Conservation (phyloP, 331 rosid species). For the Quercus lobata region DNA sequence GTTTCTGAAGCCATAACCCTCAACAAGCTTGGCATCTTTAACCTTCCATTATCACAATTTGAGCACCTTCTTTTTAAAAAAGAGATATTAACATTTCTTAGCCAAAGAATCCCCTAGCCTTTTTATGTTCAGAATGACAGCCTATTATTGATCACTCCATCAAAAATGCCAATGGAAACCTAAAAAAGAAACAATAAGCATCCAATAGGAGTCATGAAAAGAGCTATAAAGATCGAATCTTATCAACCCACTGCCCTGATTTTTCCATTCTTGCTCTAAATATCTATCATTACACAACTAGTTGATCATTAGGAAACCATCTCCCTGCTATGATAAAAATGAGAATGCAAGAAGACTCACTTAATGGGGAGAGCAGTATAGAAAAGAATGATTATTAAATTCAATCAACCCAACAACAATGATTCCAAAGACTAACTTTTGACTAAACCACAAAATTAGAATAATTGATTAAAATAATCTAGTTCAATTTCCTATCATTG, state of each 20-base stretch:
- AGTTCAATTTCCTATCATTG: constrained; percentile 24
- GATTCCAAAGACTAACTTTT: constrained; percentile 64
- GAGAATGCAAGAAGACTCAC: constrained; percentile 24
- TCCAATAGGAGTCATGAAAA: constrained; percentile 13
- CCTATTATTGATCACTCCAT: constrained; percentile 10
- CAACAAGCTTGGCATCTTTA: constrained; percentile 45
- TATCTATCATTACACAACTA: background rate
- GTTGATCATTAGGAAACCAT: constrained; percentile 16
- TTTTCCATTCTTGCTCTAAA: background rate
- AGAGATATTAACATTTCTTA: constrained; percentile 14
- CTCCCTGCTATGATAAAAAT: constrained; percentile 15
- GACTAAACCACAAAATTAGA: constrained; percentile 48
- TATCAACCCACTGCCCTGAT: constrained; percentile 9
- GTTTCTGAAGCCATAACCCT: constrained; percentile 25
- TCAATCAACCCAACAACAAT: constrained; percentile 49
- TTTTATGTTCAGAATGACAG: constrained; percentile 6
- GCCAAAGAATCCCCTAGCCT: constrained; percentile 11
- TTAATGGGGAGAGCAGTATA: constrained; percentile 56
- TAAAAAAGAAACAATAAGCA: constrained; percentile 21
- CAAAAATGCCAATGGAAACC: constrained; percentile 10
- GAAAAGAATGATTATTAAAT: constrained; percentile 37
- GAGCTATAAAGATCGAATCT: constrained; percentile 38
- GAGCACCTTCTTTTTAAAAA: constrained; percentile 25
- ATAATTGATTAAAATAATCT: background rate
- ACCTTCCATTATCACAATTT: constrained; percentile 21